Evolutionary conservation across 1,284 basidiomycete genomes (phyloP).

Genomic region (Bondarzewia mesenterica): DNA sequence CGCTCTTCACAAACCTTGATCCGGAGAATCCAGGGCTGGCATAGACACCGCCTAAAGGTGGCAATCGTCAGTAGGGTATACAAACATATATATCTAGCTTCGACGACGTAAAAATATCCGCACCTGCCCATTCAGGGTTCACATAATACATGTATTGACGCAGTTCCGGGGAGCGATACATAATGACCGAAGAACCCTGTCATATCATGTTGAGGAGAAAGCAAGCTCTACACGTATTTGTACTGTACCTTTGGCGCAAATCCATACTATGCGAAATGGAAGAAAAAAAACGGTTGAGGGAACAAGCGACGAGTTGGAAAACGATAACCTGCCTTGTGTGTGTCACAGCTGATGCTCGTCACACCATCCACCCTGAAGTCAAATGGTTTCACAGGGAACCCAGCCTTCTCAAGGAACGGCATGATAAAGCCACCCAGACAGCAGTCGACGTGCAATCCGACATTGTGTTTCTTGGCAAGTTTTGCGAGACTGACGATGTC

Average conservation of each 20-base stretch:
- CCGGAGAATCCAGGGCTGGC: slow-evolving; percentile 84
- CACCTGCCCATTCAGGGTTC: slow-evolving; percentile 72
- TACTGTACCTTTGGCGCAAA: slow-evolving; percentile 70
- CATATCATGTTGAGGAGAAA: neutral
- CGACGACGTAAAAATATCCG: slow-evolving; percentile 13
- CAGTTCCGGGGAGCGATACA: slow-evolving; percentile 76
- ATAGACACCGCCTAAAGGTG: slow-evolving; percentile 59
- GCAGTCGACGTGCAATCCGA: slow-evolving; percentile 91
- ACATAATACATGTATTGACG: slow-evolving; percentile 82
- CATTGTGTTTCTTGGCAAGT: slow-evolving; percentile 70
- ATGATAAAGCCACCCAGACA: slow-evolving; percentile 91
- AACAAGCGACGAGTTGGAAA: slow-evolving; percentile 1
- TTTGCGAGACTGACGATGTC: slow-evolving; percentile 77
- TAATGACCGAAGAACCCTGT: slow-evolving; percentile 88
- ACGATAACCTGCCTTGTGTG: slow-evolving; percentile 63
- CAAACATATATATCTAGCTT: slow-evolving; percentile 1
- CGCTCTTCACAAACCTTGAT: slow-evolving; percentile 51
- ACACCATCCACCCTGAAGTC: slow-evolving; percentile 90
- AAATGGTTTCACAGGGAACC: slow-evolving; percentile 42
- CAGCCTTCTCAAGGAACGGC: slow-evolving; percentile 71
- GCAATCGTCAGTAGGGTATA: slow-evolving; percentile 5
- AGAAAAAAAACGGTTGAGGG: slow-evolving; percentile 5
- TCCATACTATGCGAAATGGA: slow-evolving; percentile 55
- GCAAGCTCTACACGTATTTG: neutral
- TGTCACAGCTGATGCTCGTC: slow-evolving; percentile 87